A percentile compares a stretch with the other conserved stretches of the same genome.
Conservation (phyloP, 2,329 filamentous ascomycete species). For the Periconia macrospinosa region DNA sequence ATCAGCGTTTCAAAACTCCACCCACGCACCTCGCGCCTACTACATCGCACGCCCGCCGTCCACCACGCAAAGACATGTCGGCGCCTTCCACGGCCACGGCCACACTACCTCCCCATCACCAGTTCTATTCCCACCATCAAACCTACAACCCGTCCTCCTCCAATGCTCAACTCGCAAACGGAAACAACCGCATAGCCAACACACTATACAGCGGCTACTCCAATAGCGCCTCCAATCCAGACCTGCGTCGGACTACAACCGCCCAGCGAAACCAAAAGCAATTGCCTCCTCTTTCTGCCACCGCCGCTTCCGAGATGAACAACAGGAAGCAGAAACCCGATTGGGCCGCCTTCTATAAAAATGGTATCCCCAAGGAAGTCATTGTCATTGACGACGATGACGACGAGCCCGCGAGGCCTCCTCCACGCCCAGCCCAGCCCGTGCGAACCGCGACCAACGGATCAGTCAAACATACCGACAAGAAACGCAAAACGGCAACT, state of each 20-base stretch:
- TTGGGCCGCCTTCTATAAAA: slow-evolving; percentile 49
- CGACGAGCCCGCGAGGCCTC: slow-evolving; percentile 29
- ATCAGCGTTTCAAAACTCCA: slow-evolving; percentile 30
- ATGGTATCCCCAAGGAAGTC: slow-evolving; percentile 52
- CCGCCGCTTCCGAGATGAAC: slow-evolving; percentile 30
- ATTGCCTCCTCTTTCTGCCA: slow-evolving; percentile 28
- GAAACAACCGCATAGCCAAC: slow-evolving; percentile 35
- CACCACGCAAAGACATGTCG: slow-evolving; percentile 38
- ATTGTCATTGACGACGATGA: slow-evolving; percentile 57
- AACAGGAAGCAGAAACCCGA: slow-evolving; percentile 36
- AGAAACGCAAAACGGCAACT: slow-evolving; percentile 72
- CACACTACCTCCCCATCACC: slow-evolving; percentile 44
- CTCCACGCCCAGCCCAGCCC: slow-evolving; percentile 23
- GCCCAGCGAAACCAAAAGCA: slow-evolving; percentile 35
- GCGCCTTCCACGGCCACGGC: slow-evolving; percentile 49
- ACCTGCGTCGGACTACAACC: slow-evolving; percentile 41
- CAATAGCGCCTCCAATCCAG: slow-evolving; percentile 34
- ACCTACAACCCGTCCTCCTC: slow-evolving; percentile 35
- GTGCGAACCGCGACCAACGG: slow-evolving; percentile 45
- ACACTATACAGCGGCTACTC: slow-evolving; percentile 44
- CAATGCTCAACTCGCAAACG: slow-evolving; percentile 40
- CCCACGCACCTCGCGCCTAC: slow-evolving; percentile 5
- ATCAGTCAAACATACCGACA: slow-evolving; percentile 60
- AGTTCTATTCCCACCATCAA: slow-evolving; percentile 46
- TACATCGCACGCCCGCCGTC: slow-evolving; percentile 19